phyloP scores from a whole-genome alignment of 331 rosid genomes.

The Malus hybrid region DNA sequence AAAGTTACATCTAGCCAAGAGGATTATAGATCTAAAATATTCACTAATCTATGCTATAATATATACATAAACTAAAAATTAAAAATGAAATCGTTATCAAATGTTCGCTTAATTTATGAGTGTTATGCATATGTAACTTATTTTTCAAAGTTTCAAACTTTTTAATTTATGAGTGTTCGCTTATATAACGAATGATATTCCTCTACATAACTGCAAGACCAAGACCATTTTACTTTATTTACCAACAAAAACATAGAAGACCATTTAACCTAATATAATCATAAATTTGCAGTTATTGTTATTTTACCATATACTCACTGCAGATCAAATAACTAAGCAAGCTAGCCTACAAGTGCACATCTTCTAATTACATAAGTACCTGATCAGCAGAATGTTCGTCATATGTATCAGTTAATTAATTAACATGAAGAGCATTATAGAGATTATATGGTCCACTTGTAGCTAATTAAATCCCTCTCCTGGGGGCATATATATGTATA shows the following conservation, averaged over 20 bases:
- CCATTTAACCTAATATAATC: not conserved
- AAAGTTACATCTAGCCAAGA: not conserved
- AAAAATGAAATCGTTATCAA: not conserved
- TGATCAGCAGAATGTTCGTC: no score
- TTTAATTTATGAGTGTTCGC: not conserved
- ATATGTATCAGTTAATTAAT: no score
- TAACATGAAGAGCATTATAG: constrained; percentile 27
- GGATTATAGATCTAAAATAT: not conserved
- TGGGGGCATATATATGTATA: not conserved
- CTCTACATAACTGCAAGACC: not conserved
- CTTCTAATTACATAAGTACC: no score
- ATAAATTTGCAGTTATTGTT: no score
- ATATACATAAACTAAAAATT: no score
- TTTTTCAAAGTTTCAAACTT: no score
- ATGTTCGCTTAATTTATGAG: not conserved
- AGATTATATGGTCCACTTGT: constrained; percentile 41
- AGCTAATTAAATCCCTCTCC: constrained; percentile 4
- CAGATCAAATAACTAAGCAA: no score
- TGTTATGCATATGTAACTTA: no score
- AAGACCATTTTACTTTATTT: not conserved
- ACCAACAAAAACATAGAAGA: not conserved
- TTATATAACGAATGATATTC: no score
- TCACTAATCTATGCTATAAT: not conserved
- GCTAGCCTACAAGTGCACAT: no score
- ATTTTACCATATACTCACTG: no score